Percentiles rank a stretch among this genome's conserved stretches.
These are phyloP conservation scores for Biancaea sappan DNA, from an alignment of 306 rosid genomes.

Conservation along the genomic window DNA sequence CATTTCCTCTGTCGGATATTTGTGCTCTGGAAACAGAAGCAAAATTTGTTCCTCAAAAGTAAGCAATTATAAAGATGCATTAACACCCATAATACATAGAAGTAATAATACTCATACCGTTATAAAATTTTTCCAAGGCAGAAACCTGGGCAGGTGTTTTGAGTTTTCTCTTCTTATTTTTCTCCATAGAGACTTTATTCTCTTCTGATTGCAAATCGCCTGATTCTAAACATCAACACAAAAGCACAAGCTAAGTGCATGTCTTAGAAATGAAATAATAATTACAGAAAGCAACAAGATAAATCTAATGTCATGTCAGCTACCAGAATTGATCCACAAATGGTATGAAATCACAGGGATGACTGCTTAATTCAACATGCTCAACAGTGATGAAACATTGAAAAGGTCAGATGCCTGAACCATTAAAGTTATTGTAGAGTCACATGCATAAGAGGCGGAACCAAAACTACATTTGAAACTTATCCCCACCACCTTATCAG, in stretches of 20 bases:
- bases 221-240: constrained; percentile 59
- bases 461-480: neutral
- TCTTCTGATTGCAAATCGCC: constrained; percentile 71
- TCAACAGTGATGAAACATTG: neutral
- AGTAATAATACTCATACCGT: constrained; percentile 51
- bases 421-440: neutral
- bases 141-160: constrained; percentile 82
- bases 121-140: constrained; percentile 84
- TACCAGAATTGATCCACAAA: constrained; percentile 18
- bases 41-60: constrained; percentile 30
- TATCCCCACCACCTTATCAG: neutral
- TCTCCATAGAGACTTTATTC: constrained; percentile 65
- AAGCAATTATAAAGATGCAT: constrained; percentile 27
- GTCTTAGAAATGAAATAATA: neutral
- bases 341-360: constrained; percentile 19
- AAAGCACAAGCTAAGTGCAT: constrained; percentile 26
- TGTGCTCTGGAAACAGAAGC: constrained; percentile 63
- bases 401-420: neutral
- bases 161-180: constrained; percentile 74
- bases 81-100: constrained; percentile 22
- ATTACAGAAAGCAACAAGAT: neutral
- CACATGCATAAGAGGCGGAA: neutral
- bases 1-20: constrained; percentile 93
- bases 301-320: neutral
- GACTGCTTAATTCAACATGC: neutral